Conservation (phyloP, 148 eudicot genomes). For the Diospyros kaki region DNA sequence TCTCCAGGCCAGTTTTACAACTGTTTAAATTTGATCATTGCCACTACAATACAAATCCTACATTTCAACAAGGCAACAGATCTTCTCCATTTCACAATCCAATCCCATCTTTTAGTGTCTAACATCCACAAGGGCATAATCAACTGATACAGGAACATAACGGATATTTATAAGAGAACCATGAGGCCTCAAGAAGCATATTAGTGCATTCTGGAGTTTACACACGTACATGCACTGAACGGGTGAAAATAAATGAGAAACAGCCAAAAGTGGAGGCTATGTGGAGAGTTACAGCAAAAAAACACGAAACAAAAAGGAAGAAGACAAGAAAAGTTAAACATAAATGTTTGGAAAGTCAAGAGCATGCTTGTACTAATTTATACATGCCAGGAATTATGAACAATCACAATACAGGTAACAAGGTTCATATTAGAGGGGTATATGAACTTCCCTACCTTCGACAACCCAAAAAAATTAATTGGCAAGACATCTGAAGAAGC, state of each 20-base stretch:
- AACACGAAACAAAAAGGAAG: too few species aligned
- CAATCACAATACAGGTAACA: background rate
- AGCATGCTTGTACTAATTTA: background rate
- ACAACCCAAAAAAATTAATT: constrained; percentile 56
- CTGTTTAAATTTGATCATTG: too few species aligned
- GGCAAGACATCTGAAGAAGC: constrained; percentile 60
- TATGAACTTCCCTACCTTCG: constrained; percentile 36
- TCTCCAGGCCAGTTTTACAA: too few species aligned
- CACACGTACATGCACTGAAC: background rate
- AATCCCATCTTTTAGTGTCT: background rate
- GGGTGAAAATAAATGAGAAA: background rate
- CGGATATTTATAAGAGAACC: background rate
- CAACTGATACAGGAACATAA: background rate
- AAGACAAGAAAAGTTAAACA: background rate
- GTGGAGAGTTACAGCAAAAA: too few species aligned
- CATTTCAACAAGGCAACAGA: background rate
- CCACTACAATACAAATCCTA: too few species aligned
- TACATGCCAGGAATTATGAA: background rate
- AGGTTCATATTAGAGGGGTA: background rate
- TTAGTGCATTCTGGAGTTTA: background rate
- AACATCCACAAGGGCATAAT: background rate
- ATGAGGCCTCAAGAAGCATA: background rate
- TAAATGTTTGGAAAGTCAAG: background rate
- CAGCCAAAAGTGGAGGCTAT: background rate
- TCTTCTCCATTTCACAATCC: background rate